Conservation (phyloP, 768 basidiomycete genomes). For the Naematelia encephala region DNA sequence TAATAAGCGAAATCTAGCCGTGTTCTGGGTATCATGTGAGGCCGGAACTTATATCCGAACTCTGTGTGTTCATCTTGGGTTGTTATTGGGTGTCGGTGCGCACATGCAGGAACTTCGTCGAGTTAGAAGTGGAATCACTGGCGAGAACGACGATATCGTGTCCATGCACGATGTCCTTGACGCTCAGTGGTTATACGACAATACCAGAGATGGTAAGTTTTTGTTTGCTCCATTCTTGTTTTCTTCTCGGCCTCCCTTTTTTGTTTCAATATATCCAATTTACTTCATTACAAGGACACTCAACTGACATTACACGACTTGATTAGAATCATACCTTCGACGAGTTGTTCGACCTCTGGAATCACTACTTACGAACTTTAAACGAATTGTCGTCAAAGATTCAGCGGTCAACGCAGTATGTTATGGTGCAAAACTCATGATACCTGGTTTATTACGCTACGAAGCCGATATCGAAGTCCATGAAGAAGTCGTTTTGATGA, state of each 20-base stretch:
- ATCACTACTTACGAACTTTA: constrained; percentile 89
- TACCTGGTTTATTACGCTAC: constrained; percentile 94
- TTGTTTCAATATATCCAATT: not conserved
- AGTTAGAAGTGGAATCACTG: constrained; percentile 92
- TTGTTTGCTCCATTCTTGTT: constrained; percentile 29
- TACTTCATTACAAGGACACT: not conserved
- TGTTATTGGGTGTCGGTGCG: constrained; percentile 93
- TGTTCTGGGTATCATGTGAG: constrained; percentile 99
- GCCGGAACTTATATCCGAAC: constrained; percentile 83
- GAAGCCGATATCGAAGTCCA: constrained; percentile 86
- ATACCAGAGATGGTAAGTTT: constrained; percentile 80
- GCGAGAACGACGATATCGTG: constrained; percentile 96
- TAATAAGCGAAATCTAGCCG: constrained; percentile 90
- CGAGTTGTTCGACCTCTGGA: constrained; percentile 92
- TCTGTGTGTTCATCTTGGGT: constrained; percentile 92
- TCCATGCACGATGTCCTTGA: constrained; percentile 99
- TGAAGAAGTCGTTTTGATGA: constrained; percentile 97
- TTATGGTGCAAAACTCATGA: constrained; percentile 99
- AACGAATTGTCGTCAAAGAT: constrained; percentile 98
- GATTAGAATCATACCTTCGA: constrained; percentile 86
- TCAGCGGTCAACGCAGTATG: constrained; percentile 98
- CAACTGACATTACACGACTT: constrained; percentile 8
- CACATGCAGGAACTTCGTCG: constrained; percentile 99
- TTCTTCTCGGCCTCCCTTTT: not conserved
- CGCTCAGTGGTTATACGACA: constrained; percentile 97